phyloP scores from a whole-genome alignment of 345 rosid species.

The Gossypium australe region DNA sequence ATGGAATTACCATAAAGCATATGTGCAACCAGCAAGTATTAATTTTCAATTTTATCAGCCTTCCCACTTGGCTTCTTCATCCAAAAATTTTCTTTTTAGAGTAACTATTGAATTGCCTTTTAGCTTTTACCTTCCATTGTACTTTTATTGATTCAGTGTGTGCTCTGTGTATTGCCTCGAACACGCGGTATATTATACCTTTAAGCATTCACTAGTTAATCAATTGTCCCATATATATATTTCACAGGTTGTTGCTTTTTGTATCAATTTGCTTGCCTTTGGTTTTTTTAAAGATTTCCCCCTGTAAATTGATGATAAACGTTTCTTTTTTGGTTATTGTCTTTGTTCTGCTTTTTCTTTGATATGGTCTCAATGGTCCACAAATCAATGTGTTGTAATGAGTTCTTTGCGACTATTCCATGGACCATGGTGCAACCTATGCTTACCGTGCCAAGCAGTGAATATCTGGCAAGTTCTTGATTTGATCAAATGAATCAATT shows the following conservation, averaged over 20 bases:
- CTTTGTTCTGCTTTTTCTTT: neutral
- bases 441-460: too few relatives aligned
- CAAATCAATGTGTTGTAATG: neutral
- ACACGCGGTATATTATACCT: neutral
- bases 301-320: neutral
- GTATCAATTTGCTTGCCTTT: neutral
- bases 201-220: neutral
- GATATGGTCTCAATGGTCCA: neutral
- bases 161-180: neutral
- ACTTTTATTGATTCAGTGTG: neutral
- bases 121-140: neutral
- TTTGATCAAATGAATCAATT: too few relatives aligned
- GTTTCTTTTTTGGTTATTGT: neutral
- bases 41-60: constrained; percentile 18
- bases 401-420: neutral
- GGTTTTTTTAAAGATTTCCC: neutral
- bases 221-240: neutral
- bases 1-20: constrained; percentile 22
- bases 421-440: neutral
- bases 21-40: constrained; percentile 17
- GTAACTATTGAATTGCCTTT: constrained; percentile 8
- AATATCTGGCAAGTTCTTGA: too few relatives aligned
- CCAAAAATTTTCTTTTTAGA: constrained; percentile 8
- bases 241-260: neutral
- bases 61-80: neutral